Evolutionary conservation across 164 flowering plant species (phyloP), one percentile per base, ranked within the genome.

Genomic region (Aristolochia fimbriata): DNA sequence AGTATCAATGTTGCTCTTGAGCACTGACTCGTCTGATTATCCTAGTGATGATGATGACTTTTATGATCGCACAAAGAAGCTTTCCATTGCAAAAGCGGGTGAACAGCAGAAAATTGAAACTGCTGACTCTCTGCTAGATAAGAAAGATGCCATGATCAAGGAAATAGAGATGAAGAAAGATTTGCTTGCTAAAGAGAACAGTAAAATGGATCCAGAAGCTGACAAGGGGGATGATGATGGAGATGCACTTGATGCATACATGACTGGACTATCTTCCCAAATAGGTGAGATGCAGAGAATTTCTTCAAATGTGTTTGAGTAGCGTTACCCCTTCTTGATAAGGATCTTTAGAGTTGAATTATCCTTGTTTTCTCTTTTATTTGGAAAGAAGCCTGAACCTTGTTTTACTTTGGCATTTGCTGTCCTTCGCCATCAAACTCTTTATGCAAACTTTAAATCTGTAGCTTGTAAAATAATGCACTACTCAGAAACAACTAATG

Each of bases 31-130:
- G 4, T 17, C 19, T 49, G 52, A 17, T 49, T 49, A 15, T 17
- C 43, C 15, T 77, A 93, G 97, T 77, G 99, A 91, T 73, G 99
- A 94, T 58, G 99, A 94, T 74, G 97, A 94, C 49, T 94, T 91
- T 63, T 91, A 88, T 74, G 99, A 91, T 71, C 95, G 96, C 61
- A 85, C 97, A 55, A 80, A 80, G 80, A 83, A 84, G 63, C 62
- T 73, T 23, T 62, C 80, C 15, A 65, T 31, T 15, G 66, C 67
- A 47, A 83, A 78, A 71, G 63, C 53, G 61, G 80, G 73, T 63
- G 90, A 84, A 51, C 74, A 51, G 43, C 80, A 75, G 62, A 63
- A 86, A 41, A 54, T 88, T 65, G 97, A 94, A 77, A 91, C 99
- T 45, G 93, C 93, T 59, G 97, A 87, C 65, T 69, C 84, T 72